Evolutionary conservation across 2,329 filamentous ascomycete species (phyloP).

Genomic region (Fusarium sp.): DNA sequence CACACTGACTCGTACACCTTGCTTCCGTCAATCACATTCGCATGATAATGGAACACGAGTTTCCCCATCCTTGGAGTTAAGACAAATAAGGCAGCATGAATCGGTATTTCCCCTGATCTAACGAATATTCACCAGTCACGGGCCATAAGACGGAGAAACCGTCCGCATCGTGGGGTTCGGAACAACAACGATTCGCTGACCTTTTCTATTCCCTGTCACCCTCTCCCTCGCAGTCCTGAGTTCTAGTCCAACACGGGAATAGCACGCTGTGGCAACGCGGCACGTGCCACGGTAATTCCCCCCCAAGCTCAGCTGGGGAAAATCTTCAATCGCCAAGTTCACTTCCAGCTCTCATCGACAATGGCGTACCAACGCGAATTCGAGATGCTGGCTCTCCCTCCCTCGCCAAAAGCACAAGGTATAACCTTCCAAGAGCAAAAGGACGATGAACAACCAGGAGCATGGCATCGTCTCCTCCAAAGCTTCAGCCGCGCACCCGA

Average conservation of each 20-base stretch:
- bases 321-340: slow-evolving; percentile 1
- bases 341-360: not conserved
- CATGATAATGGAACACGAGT: not conserved
- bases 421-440: not conserved
- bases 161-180: not conserved
- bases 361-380: slow-evolving; percentile 42
- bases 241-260: not conserved
- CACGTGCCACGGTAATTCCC: slow-evolving; percentile 21
- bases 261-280: slow-evolving; percentile 9
- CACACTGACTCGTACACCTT: not conserved
- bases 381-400: slow-evolving; percentile 30
- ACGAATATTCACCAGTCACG: not conserved
- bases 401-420: not conserved
- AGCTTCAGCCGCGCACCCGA: slow-evolving; percentile 31
- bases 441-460: not conserved
- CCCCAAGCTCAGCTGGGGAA: not conserved
- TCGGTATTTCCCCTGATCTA: not conserved
- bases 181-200: slow-evolving; percentile 7
- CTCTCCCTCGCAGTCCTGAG: not conserved
- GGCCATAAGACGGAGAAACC: slow-evolving; percentile 3
- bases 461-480: slow-evolving; percentile 13
- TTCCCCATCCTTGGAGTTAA: too few species aligned
- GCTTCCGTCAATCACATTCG: not conserved
- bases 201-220: not conserved
- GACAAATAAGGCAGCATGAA: too few species aligned